phyloP scores from a whole-genome alignment of 768 basidiomycete genomes.

The Kondoa subrosea region DNA sequence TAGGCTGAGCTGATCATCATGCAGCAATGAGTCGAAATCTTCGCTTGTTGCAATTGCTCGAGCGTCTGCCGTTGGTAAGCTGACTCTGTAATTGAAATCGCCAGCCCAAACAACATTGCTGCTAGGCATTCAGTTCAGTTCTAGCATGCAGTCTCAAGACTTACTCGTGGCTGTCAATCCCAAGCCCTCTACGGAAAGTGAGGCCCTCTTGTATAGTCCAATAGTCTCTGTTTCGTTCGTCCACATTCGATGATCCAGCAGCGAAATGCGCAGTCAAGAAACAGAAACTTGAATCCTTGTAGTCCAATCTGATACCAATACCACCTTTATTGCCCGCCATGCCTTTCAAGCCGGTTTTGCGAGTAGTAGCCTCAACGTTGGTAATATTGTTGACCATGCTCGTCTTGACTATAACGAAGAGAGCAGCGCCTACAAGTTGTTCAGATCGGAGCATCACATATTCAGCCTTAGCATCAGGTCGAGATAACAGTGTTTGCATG shows the following conservation, averaged over 20 bases:
- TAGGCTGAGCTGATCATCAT: slow-evolving; percentile 69
- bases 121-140: not conserved
- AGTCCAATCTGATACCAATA: slow-evolving; percentile 79
- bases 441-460: slow-evolving; percentile 83
- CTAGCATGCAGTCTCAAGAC: slow-evolving; percentile 23
- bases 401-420: slow-evolving; percentile 66
- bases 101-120: slow-evolving; percentile 88
- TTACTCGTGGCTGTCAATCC: slow-evolving; percentile 76
- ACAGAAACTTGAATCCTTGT: slow-evolving; percentile 79
- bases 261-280: slow-evolving; percentile 92
- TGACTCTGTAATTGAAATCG: slow-evolving; percentile 88
- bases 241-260: slow-evolving; percentile 78
- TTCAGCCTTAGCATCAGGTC: slow-evolving; percentile 49
- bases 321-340: slow-evolving; percentile 98
- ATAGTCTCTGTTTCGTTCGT: slow-evolving; percentile 77
- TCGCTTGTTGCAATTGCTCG: slow-evolving; percentile 48
- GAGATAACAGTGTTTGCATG: slow-evolving; percentile 55
- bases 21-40: slow-evolving; percentile 56
- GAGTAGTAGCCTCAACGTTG: slow-evolving; percentile 76
- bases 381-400: slow-evolving; percentile 62
- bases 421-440: slow-evolving; percentile 91
- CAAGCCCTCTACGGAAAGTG: slow-evolving; percentile 77
- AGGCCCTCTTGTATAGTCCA: slow-evolving; percentile 65
- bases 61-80: slow-evolving; percentile 65
- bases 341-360: slow-evolving; percentile 55